These are phyloP conservation scores for Ogataea ganodermae DNA, from an alignment of 805 yeast species.

Conservation along the genomic window DNA sequence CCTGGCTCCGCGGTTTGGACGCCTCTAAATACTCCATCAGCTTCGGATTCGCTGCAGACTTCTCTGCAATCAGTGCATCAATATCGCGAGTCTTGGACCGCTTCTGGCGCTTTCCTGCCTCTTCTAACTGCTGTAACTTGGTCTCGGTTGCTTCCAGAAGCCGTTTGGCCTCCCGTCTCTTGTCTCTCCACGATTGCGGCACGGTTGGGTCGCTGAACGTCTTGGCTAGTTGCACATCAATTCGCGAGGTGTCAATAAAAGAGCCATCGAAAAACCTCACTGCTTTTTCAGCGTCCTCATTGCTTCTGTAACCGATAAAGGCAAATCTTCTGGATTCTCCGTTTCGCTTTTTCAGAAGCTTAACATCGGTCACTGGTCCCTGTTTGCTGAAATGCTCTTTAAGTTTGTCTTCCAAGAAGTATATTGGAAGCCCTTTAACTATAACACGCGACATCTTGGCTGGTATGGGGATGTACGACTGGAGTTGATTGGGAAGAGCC, in stretches of 20 bases:
- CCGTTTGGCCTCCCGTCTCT: conserved; percentile 51
- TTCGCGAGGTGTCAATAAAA: conserved; percentile 78
- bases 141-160: conserved; percentile 52
- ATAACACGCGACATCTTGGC: conserved; percentile 75
- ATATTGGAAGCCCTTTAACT: conserved; percentile 84
- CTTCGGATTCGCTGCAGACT: conserved; percentile 63
- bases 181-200: conserved; percentile 64
- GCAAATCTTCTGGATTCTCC: conserved; percentile 95
- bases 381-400: conserved; percentile 58
- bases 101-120: conserved; percentile 43
- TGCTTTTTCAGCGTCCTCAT: conserved; percentile 74
- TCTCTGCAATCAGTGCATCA: conserved; percentile 48
- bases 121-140: conserved; percentile 50
- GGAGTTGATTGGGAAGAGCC: background rate
- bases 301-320: conserved; percentile 81
- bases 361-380: conserved; percentile 82
- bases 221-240: conserved; percentile 81
- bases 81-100: conserved; percentile 37
- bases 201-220: conserved; percentile 82
- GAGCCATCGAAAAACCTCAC: conserved; percentile 73
- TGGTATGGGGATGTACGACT: background rate
- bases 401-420: conserved; percentile 72
- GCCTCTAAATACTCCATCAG: conserved; percentile 80
- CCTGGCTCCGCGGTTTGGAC: conserved; percentile 73
- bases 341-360: conserved; percentile 72